phyloP scores from a whole-genome alignment of 2,329 filamentous ascomycete species.

The Nigrospora oryzae region DNA sequence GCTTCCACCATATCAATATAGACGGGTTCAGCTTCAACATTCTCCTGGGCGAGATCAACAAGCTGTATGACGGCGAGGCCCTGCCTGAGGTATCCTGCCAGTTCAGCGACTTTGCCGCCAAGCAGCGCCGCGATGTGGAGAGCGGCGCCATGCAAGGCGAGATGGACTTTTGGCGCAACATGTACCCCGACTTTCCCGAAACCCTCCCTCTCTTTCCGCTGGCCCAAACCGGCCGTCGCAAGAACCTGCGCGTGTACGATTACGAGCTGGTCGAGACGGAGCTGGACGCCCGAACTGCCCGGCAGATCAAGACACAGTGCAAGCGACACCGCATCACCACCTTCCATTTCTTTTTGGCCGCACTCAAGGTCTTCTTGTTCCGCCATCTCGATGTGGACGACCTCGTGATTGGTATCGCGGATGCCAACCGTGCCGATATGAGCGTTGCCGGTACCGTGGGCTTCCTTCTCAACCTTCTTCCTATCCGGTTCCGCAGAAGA shows the following conservation, averaged over 20 bases:
- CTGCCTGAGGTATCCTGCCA: background rate
- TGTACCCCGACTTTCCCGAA: constrained; percentile 3
- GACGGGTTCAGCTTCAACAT: constrained; percentile 32
- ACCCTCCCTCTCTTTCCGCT: constrained; percentile 2
- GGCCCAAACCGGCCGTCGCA: background rate
- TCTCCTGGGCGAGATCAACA: constrained; percentile 6
- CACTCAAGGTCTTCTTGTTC: constrained; percentile 22
- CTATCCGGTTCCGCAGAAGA: constrained; percentile 25
- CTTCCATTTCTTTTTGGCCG: constrained; percentile 34
- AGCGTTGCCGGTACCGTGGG: constrained; percentile 28
- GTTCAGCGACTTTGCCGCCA: constrained; percentile 5
- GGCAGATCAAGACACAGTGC: constrained; percentile 6
- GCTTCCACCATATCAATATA: constrained; percentile 39
- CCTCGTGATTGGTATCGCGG: constrained; percentile 32
- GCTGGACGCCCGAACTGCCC: background rate
- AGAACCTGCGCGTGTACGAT: constrained; percentile 3
- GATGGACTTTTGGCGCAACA: constrained; percentile 4
- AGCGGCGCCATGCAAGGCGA: constrained; percentile 1
- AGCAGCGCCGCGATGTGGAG: constrained; percentile 3
- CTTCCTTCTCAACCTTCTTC: constrained; percentile 38
- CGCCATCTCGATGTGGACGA: constrained; percentile 20
- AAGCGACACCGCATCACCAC: constrained; percentile 19
- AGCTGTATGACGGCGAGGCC: constrained; percentile 5
- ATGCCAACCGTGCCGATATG: constrained; percentile 25
- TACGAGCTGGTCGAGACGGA: constrained; percentile 2